Base-by-base conservation (phyloP, 176 grass and related monocot species). In the Avena insularis region DNA sequence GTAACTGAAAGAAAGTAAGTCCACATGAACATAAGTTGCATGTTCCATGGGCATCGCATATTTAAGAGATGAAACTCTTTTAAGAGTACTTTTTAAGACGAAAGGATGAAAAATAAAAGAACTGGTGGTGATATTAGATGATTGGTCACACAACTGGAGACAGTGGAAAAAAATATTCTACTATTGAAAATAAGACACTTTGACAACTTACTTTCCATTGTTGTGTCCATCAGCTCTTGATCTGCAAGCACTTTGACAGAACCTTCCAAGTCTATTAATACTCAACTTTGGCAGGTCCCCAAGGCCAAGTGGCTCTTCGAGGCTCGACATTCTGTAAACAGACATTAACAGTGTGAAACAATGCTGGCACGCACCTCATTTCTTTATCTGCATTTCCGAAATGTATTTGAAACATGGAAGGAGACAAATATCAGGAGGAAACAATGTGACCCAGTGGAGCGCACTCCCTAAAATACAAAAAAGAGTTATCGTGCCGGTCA, bases 211-310 rank as follows among this genome's bases (percentile, higher is more conserved):
- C 95, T 83, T 87, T 81, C 16, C 46, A n/a, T 10, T n/a, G 58
- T 4, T 72, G 61, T 21, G 3, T 10, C 88, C 82, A 70, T 91
- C 86, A 50, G 66, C 50, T 6, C 67, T n/a, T 71, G 93, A 72
- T 57, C 84, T 91, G 13, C 72, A 92, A 15, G 77, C 74, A 65
- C 21, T 54, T 2, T 83, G 87, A 12, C 64, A 88, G 85, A 90
- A 85, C 25, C 84, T 56, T 29, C 89, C 92, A 83, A 98, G 88
- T 88, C 92, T 95, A 81, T 65, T 91, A 84, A 94, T 84, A 72
- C 90, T 96, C 85, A 94, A 88, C 86, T 92, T 96, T 12, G 96
- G 93, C 5, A 91, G 87, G 88, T 88, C 88, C 57, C 95, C 90
- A 4, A 98, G 82, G 79, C 88, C 91, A 59, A 92, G 84, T 3